Evolutionary conservation across 2,329 filamentous ascomycete genomes (phyloP), one percentile per base, ranked within the genome.

Genomic region (Aspergillus hortae): DNA sequence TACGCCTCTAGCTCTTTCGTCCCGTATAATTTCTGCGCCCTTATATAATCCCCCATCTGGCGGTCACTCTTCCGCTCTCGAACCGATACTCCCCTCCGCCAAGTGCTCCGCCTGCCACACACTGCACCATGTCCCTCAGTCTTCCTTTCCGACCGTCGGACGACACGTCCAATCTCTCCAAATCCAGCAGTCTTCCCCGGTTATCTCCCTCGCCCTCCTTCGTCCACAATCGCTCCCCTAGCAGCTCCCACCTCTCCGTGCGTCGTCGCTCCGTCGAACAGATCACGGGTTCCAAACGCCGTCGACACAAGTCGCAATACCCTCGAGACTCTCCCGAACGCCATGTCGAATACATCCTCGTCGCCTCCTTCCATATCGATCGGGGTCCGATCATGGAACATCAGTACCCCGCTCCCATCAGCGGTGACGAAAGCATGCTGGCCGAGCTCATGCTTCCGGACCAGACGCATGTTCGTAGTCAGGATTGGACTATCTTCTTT

Each of bases 401-500:
- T 69, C 94, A 99, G 68, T 99, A 92, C 67, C 94, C 94, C 0
- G 87, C 90, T 40, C 86, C 92, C 46, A 97, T 99, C 56, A 96
- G 91, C 46, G 92, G 94, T 30, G 92, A 99, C 68, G 94, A 99
- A 75, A 88, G 95, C 65, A 97, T 97, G 92, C 75, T 99, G 66
- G 94, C 94, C 6, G 94, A 99, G 77, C 83, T 99, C 65, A 99
- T 99, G 94, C 77, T 99, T 69, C 94, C 94, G 0, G 94, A 99
- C 72, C 92, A 97, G 73, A 91, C 92, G 19, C 94, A 99, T 74
- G 85, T 94, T 55, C 84, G 94, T 36, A 92, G 89, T 66, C 92
- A 97, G 73, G 94, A 99, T 70, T 99, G 94, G 94, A 99, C 94
- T 40, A 96, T 97, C 50, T 99, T 99, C 77, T 99, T 99, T 69